Base-by-base conservation (phyloP, 2,329 filamentous ascomycete genomes). In the Arthrocladium fulminans region DNA sequence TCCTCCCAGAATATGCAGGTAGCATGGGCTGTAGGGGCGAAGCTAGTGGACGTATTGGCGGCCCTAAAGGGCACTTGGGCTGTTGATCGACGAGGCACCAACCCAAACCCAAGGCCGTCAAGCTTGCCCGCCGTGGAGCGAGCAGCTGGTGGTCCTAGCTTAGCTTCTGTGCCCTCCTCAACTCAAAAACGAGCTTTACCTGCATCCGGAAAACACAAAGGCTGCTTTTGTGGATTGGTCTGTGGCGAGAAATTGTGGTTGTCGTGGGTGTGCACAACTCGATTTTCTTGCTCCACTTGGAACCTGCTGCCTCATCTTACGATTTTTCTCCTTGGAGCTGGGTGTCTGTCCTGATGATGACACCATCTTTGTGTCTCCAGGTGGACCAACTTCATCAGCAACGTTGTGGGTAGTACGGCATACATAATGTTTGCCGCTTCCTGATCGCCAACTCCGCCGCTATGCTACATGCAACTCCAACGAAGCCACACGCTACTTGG, bases 391-490 rank as follows among this genome's bases (percentile, higher is more conserved):
- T 35, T n/a, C 8, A 15, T 25, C 39, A 10, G 39, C 24, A 25
- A 34, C 4, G 29, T 34, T 24, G 41, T n/a, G 22, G 19, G 13
- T 23, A 19, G 24, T 12, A 12, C 24, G 42, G 27, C 42, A 45
- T 35, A 45, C 27, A 45, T 45, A 45, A 45, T 32, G 12, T 30
- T 35, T 3, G 29, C 19, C 20, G 30, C 13, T 35, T 23, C 29
- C 15, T 37, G 29, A 23, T 24, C 42, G 29, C 29, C 22, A 9
- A n/a, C 15, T 22, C 15, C 19, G 23, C 29, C 35, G 42, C 10
- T 6, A 45, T 45, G 42, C 20, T 23, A 45, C 20, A 23, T 27
- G 13, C 42, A 30, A 19, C 13, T 3, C 9, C 29, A 23, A 23
- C 27, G n/a, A 34, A 23, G 19, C 29, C 13, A 15, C 29, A 24